A percentile compares a stretch with the other conserved stretches of the same genome.
Evolutionary conservation across 768 basidiomycete genomes (phyloP).

Genomic region (Xerocomellus chrysenteron): DNA sequence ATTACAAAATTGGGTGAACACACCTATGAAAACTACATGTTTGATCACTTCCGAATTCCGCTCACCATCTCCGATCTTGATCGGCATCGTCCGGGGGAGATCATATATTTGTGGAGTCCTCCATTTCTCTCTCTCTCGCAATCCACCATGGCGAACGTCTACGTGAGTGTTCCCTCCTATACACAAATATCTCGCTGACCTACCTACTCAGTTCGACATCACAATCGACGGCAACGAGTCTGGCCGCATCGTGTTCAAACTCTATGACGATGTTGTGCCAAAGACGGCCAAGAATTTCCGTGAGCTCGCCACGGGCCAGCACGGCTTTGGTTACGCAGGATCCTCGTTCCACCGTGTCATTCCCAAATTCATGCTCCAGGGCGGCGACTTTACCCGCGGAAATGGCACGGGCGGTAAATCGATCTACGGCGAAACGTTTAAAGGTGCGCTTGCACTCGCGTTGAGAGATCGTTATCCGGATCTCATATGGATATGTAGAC

Average conservation of each 20-base stretch:
- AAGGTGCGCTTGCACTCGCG: constrained; percentile 36
- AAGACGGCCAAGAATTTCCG: constrained; percentile 84
- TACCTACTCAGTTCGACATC: constrained; percentile 66
- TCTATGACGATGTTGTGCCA: constrained; percentile 79
- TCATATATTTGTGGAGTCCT: not conserved
- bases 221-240: constrained; percentile 37
- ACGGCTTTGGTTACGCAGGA: constrained; percentile 73
- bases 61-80: not conserved
- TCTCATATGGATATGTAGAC: constrained; percentile 46
- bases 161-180: not conserved
- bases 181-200: not conserved
- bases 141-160: constrained; percentile 25
- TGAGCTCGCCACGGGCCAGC: constrained; percentile 73
- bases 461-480: not conserved
- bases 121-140: not conserved
- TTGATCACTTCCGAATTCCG: not conserved
- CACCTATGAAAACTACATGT: no score
- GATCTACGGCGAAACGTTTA: constrained; percentile 70
- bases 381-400: constrained; percentile 78
- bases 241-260: constrained; percentile 78
- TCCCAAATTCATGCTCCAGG: constrained; percentile 85
- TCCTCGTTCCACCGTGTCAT: constrained; percentile 80
- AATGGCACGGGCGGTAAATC: constrained; percentile 81
- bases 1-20: no score
- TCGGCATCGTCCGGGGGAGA: constrained; percentile 11